These are phyloP conservation scores for Filobasidium uniguttulatum DNA, from an alignment of 1,284 basidiomycete species.

Conservation along the genomic window DNA sequence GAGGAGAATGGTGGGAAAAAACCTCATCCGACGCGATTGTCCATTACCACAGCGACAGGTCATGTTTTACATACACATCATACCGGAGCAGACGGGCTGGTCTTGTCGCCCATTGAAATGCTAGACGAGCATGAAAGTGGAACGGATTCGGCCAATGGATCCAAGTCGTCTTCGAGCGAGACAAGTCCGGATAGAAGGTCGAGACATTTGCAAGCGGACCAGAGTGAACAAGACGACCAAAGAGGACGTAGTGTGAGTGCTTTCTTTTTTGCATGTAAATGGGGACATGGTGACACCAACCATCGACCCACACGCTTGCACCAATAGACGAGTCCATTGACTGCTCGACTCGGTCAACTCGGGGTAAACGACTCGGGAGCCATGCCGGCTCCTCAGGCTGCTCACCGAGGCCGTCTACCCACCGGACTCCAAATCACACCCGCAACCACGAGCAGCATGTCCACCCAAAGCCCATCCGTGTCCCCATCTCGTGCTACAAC, in stretches of 20 bases:
- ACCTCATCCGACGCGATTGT: slow-evolving; percentile 18
- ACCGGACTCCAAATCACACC: slow-evolving; percentile 13
- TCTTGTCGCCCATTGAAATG: neutral
- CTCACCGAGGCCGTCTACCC: slow-evolving; percentile 5
- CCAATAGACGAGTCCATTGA: neutral
- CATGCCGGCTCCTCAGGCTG: neutral
- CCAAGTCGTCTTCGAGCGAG: no score
- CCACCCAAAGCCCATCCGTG: no score
- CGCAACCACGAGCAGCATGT: no score
- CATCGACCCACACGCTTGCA: neutral
- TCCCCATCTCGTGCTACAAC: no score
- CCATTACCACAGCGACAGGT: slow-evolving; percentile 29
- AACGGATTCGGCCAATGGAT: no score
- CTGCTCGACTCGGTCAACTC: neutral
- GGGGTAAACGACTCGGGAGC: neutral
- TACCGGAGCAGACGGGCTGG: slow-evolving; percentile 10
- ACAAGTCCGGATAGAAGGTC: no score
- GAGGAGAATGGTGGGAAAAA: no score
- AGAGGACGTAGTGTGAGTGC: slow-evolving; percentile 13
- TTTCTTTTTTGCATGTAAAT: slow-evolving; percentile 9
- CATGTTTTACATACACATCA: slow-evolving; percentile 28
- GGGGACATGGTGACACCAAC: neutral
- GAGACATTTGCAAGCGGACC: no score
- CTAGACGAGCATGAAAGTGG: slow-evolving; percentile 15
- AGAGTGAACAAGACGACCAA: slow-evolving; percentile 15